Evolutionary conservation across 129 eudicot species (phyloP).

Genomic region (Chrysanthemum seticuspe): DNA sequence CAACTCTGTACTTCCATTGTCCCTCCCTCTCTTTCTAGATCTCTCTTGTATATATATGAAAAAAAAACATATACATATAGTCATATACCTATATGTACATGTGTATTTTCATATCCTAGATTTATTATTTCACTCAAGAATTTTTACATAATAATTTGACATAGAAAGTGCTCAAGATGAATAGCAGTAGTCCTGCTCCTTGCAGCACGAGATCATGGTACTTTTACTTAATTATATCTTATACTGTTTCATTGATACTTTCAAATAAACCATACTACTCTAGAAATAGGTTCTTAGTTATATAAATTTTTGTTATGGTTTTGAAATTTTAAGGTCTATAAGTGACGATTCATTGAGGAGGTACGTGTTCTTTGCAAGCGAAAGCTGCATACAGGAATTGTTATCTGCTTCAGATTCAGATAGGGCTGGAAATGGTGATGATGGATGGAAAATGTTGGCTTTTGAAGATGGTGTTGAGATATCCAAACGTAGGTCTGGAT

Average conservation of each 20-base stretch:
- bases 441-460: conserved; percentile 76
- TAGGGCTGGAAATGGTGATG: conserved; percentile 46
- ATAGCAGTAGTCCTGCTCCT: conserved; percentile 48
- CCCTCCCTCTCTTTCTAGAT: conserved; percentile 27
- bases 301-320: conserved; percentile 8
- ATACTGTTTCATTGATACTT: conserved; percentile 23
- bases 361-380: conserved; percentile 82
- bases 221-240: conserved; percentile 3
- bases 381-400: conserved; percentile 85
- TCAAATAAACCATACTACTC: background rate
- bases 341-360: conserved; percentile 91
- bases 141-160: conserved; percentile 2
- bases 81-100: conserved; percentile 17
- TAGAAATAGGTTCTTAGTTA: background rate
- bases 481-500: conserved; percentile 77
- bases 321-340: conserved; percentile 57
- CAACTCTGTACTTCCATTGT: conserved; percentile 47
- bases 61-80: conserved; percentile 8
- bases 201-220: conserved; percentile 78
- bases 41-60: conserved; percentile 11
- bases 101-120: conserved; percentile 22
- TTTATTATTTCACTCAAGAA: conserved; percentile 10
- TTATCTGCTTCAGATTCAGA: conserved; percentile 77
- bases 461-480: conserved; percentile 79
- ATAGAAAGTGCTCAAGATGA: conserved; percentile 27